These are phyloP conservation scores for Sphaerosporella brunnea DNA, from an alignment of 495 filamentous ascomycete species.

Conservation along the genomic window DNA sequence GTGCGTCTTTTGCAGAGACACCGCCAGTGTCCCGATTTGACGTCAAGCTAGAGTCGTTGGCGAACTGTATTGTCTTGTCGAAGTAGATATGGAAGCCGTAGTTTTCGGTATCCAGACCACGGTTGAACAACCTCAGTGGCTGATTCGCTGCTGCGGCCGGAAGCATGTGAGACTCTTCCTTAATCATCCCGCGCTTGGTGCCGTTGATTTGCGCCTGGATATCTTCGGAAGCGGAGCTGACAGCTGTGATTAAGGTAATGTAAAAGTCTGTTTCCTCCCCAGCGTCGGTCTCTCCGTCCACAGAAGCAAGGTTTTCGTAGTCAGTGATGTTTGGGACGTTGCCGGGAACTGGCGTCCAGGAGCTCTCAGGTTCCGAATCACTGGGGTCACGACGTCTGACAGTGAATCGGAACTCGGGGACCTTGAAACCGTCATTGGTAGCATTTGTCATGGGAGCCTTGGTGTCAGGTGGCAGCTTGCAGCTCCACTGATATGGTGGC, in stretches of 20 bases:
- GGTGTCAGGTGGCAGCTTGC: slow-evolving; percentile 13
- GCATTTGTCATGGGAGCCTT: slow-evolving; percentile 8
- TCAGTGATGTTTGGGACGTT: slow-evolving; percentile 7
- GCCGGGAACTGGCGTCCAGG: slow-evolving; percentile 14
- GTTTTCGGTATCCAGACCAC: slow-evolving; percentile 60
- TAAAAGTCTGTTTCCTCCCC: slow-evolving; percentile 57
- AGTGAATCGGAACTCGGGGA: slow-evolving; percentile 17
- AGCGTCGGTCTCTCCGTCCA: slow-evolving; percentile 42
- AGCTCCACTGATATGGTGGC: slow-evolving; percentile 13
- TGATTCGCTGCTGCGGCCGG: slow-evolving; percentile 52
- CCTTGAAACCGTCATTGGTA: background rate
- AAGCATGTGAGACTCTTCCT: slow-evolving; percentile 45
- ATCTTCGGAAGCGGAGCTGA: background rate
- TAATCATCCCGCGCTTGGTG: slow-evolving; percentile 24
- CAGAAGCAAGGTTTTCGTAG: slow-evolving; percentile 10
- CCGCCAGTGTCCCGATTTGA: slow-evolving; percentile 50
- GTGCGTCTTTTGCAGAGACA: slow-evolving; percentile 39
- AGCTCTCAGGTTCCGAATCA: background rate
- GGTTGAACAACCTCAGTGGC: slow-evolving; percentile 71
- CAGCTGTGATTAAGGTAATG: slow-evolving; percentile 31
- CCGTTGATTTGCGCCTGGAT: slow-evolving; percentile 7
- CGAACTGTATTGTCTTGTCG: slow-evolving; percentile 50
- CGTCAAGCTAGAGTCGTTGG: slow-evolving; percentile 24
- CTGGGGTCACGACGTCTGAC: slow-evolving; percentile 8
- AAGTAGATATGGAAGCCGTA: slow-evolving; percentile 92